These are phyloP conservation scores for Sordaria brevicollis DNA, from an alignment of 495 filamentous ascomycete species.

Conservation along the genomic window DNA sequence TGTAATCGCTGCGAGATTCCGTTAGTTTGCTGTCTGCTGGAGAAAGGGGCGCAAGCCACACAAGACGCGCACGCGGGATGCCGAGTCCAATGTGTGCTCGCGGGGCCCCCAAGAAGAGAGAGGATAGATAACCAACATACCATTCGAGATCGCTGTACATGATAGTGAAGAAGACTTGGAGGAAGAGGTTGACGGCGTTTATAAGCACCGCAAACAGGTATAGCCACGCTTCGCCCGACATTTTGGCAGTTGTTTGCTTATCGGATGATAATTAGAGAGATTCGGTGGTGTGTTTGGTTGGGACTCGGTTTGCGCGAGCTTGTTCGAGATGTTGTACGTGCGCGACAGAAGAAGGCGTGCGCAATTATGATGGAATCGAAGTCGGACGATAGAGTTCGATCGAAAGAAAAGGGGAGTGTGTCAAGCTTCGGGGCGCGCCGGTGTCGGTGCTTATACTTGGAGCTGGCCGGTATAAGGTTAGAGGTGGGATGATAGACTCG, in stretches of 20 bases:
- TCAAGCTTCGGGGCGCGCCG: background rate
- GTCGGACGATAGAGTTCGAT: background rate
- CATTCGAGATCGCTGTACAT: constrained; percentile 99
- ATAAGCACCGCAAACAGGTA: constrained; percentile 97
- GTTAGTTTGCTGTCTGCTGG: background rate
- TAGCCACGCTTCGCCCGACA: constrained; percentile 99
- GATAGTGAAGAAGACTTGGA: constrained; percentile 99
- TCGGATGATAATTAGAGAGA: background rate
- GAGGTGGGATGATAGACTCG: background rate
- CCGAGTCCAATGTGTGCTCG: background rate
- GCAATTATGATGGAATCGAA: background rate
- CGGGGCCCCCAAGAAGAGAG: background rate
- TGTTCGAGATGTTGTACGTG: background rate
- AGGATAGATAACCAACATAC: constrained; percentile 43
- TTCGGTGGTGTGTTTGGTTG: background rate
- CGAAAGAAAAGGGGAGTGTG: background rate
- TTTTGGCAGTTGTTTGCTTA: constrained; percentile 40
- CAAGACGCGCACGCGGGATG: background rate
- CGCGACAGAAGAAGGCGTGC: background rate
- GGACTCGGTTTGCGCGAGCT: background rate
- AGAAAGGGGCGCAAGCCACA: background rate
- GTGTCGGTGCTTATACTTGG: background rate
- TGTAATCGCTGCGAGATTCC: constrained; percentile 72
- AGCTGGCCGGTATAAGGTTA: background rate
- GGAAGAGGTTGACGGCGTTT: constrained; percentile 99